Evolutionary conservation across 495 filamentous ascomycete species (phyloP), one percentile per base, ranked within the genome.

Genomic region (Jackrogersella multiformis): DNA sequence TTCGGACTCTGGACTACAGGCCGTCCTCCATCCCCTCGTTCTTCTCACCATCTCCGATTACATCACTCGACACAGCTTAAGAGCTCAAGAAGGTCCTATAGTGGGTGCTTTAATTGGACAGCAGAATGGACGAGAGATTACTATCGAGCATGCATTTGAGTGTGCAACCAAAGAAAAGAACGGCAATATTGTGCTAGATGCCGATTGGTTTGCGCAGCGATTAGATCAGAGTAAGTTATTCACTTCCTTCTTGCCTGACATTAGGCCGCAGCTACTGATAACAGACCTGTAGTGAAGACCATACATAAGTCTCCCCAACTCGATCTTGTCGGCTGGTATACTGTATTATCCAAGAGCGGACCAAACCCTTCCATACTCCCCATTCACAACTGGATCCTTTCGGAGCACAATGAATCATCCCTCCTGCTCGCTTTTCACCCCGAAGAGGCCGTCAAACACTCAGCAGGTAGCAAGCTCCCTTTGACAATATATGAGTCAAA

Each of bases 31-130:
- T 73, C 95, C 95, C 39, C 88, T 99, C 8, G 92, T 96, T 28
- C 88, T 98, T 52, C 92, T 99, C 78, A 96, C 91, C 16, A 94
- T 99, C 63, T 97, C 94, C 52, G 95, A 99, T 80, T 94, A 93
- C 77, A 93, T 97, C 75, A 96, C 94, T 39, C 87, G 95, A 52
- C 93, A 95, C 78, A 91, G 88, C 12, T 85, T 95, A 38, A 88
- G 96, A 26, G 82, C 85, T 48, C 85, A 91, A 53, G 76, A 83
- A 41, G 90, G 89, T 0, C 92, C 92, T 4, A 85, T 97, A 30
- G 86, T 96, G 24, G 96, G 95, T 57, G 94, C 89, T 30, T 82
- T 99, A 2, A 73, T 99, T 5, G 95, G 95, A 36, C 90, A 94
- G 68, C 94, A 97, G 63, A 89, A 93, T 78, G 96, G 94, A 28